These are phyloP conservation scores for Saccharomycopsis sp. DNA, from an alignment of 805 yeast species.

Conservation along the genomic window DNA sequence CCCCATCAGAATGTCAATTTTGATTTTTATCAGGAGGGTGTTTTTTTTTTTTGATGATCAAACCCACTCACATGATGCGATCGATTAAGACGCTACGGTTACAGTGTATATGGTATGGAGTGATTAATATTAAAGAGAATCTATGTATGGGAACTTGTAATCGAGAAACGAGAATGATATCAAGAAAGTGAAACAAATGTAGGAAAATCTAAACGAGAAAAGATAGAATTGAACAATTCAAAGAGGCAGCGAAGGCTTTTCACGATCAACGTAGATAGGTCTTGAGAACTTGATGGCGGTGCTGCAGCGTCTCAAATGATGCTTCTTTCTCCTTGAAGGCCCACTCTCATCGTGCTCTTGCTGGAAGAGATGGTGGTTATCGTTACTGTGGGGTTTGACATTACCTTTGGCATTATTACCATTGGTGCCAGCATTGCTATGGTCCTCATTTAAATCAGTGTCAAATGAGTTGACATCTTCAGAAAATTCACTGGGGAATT, in stretches of 20 bases:
- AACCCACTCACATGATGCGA: not conserved
- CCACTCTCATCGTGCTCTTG: too few species aligned
- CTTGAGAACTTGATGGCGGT: constrained; percentile 13
- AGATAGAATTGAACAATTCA: not conserved
- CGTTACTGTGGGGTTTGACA: too few species aligned
- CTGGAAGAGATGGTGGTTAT: too few species aligned
- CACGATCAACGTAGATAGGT: constrained; percentile 7
- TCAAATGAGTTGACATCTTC: too few species aligned
- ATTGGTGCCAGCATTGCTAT: too few species aligned
- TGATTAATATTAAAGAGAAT: not conserved
- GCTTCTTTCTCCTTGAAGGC: too few species aligned
- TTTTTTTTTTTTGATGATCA: not conserved
- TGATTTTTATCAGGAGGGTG: not conserved
- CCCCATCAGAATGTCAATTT: too few species aligned
- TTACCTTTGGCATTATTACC: too few species aligned
- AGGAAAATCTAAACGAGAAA: not conserved
- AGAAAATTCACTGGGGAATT: too few species aligned
- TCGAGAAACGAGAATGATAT: not conserved
- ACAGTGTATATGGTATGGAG: not conserved
- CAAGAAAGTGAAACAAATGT: not conserved
- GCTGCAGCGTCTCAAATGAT: constrained; percentile 11
- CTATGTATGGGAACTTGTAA: not conserved
- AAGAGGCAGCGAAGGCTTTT: not conserved
- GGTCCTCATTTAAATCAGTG: too few species aligned
- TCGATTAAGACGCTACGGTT: not conserved